phyloP scores from a whole-genome alignment of 164 flowering plant species.

The Vitis rupestris region DNA sequence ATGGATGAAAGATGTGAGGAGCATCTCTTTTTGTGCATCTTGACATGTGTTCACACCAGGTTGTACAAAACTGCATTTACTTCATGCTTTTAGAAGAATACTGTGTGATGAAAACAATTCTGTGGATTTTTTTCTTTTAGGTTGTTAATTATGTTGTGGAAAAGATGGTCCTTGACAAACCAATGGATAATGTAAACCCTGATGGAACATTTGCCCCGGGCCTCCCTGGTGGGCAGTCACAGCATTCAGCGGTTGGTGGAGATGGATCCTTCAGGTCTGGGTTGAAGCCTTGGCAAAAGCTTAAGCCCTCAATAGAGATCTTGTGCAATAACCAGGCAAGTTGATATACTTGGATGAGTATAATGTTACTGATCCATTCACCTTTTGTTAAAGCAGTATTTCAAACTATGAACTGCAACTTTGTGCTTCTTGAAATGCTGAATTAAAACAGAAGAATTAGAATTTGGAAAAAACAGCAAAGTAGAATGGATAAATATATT shows the following conservation, averaged over 20 bases:
- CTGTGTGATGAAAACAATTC: background rate
- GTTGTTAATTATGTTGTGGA: constrained; percentile 89
- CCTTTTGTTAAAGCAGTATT: too few relatives aligned
- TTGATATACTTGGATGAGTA: background rate
- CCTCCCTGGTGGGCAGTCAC: constrained; percentile 49
- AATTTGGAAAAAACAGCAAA: too few relatives aligned
- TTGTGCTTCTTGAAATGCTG: too few relatives aligned
- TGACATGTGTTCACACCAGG: too few relatives aligned
- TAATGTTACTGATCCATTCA: too few relatives aligned
- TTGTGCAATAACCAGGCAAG: constrained; percentile 96
- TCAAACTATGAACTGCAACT: too few relatives aligned
- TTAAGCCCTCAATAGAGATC: constrained; percentile 82
- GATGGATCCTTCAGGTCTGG: constrained; percentile 67
- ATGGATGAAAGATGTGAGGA: too few relatives aligned
- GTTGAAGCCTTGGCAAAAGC: constrained; percentile 73
- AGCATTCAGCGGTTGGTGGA: constrained; percentile 44
- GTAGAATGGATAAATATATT: too few relatives aligned
- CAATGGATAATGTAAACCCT: constrained; percentile 46
- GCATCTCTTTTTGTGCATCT: too few relatives aligned
- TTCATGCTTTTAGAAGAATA: background rate
- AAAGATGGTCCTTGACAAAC: constrained; percentile 86
- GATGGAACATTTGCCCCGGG: constrained; percentile 59
- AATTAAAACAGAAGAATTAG: too few relatives aligned
- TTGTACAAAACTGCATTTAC: background rate
- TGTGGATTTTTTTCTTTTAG: constrained; percentile 26